These are phyloP conservation scores for Penicillium canariense DNA, from an alignment of 495 filamentous ascomycete species.

Conservation along the genomic window DNA sequence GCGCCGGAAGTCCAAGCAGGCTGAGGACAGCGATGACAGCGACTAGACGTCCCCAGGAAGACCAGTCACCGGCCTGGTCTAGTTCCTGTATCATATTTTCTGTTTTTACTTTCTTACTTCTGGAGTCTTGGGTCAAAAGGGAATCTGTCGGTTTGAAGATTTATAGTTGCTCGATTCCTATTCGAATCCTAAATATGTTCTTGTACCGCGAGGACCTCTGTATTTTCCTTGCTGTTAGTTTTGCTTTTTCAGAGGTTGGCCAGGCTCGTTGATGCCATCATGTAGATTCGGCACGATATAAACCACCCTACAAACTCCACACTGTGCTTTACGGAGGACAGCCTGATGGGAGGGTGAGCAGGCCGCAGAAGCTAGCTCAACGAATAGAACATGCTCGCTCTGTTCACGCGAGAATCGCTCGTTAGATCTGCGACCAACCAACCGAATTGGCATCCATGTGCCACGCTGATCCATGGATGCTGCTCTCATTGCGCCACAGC, in stretches of 20 bases:
- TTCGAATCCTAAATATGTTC: conserved; percentile 7
- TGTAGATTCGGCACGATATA: neutral
- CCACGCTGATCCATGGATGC: too few relatives aligned
- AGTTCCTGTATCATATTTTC: conserved; percentile 45
- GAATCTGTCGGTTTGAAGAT: conserved; percentile 32
- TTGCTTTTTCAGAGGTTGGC: neutral
- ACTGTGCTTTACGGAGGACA: too few relatives aligned
- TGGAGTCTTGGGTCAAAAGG: conserved; percentile 50
- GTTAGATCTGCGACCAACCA: too few relatives aligned
- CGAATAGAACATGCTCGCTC: too few relatives aligned
- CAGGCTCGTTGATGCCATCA: too few relatives aligned
- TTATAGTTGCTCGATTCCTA: conserved; percentile 13
- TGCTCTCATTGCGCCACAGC: too few relatives aligned
- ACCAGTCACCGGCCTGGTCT: conserved; percentile 23
- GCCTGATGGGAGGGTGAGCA: too few relatives aligned
- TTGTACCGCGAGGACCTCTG: neutral
- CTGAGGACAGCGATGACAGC: conserved; percentile 57
- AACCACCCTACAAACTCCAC: too few relatives aligned
- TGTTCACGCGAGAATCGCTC: too few relatives aligned
- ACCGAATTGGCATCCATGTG: too few relatives aligned
- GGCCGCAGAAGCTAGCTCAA: too few relatives aligned
- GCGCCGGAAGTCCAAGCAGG: conserved; percentile 60
- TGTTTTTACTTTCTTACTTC: conserved; percentile 22
- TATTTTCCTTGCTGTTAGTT: too few relatives aligned
- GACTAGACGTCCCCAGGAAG: conserved; percentile 45